Evolutionary conservation across 371 early-diverging fungal genomes (phyloP).

Genomic region (Rhizopus sp.): DNA sequence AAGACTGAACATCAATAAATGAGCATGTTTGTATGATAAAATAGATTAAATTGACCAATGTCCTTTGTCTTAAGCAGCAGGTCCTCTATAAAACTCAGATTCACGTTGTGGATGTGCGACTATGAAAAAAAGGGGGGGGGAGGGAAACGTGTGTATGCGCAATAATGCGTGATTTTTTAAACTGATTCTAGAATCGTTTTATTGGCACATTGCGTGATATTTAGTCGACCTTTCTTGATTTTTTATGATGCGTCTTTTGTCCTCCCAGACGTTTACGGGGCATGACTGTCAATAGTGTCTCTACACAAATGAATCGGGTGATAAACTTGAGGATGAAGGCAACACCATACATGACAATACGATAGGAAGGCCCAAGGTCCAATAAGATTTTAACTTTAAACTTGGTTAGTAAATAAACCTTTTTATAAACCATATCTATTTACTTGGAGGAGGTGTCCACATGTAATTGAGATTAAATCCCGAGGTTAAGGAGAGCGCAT

Average conservation of each 20-base stretch:
- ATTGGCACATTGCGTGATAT: neutral
- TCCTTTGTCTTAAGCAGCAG: too few species aligned
- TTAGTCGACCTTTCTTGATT: conserved; percentile 6
- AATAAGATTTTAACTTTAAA: conserved; percentile 39
- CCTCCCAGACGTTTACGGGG: conserved; percentile 16
- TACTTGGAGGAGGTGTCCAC: conserved; percentile 60
- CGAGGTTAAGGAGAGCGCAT: conserved; percentile 51
- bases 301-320: conserved; percentile 33
- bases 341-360: conserved; percentile 40
- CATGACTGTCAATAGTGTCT: conserved; percentile 15
- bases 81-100: too few species aligned
- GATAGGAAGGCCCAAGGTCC: conserved; percentile 41
- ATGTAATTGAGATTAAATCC: conserved; percentile 65
- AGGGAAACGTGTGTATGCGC: neutral
- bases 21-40: too few species aligned
- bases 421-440: conserved; percentile 7
- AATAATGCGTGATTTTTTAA: too few species aligned
- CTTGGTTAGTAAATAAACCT: neutral
- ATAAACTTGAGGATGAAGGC: conserved; percentile 32
- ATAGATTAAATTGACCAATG: too few species aligned
- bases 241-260: conserved; percentile 4
- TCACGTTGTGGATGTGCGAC: too few species aligned
- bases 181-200: neutral
- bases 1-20: too few species aligned
- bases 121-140: too few species aligned